Base-by-base conservation (phyloP, 1,284 basidiomycete species). In the Sphaerobolus stellatus region DNA sequence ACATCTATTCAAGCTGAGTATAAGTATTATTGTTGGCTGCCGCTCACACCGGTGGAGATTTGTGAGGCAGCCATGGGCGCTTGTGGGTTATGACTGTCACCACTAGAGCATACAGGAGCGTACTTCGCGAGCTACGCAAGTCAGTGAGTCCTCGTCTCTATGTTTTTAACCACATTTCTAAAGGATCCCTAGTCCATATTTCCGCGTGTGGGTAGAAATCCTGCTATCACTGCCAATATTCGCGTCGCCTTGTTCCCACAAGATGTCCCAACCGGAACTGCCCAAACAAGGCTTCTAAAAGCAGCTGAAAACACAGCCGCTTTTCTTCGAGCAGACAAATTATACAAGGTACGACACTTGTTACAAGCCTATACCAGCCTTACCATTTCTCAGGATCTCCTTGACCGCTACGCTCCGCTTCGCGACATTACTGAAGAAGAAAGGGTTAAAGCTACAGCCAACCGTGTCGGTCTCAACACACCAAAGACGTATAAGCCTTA, bases 341-440 rank as follows among this genome's bases (percentile, higher is more conserved):
- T 76, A 63, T 73, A 85, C 66, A 75, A 77, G 61, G 83, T 83
- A 60, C 61, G 77, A 68, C 25, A 4, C 29, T 52, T 34, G n/a
- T 24, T 8, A 25, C 28, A 9, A 16, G 34, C n/a, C 53, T 25
- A 25, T 30, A 24, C 34, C 25, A 24, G 20, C 41, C 24, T 3
- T 22, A 14, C 41, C 47, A 49, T 38, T 14, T 8, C 16, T 3
- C 56, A 93, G 90, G 75, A 75, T 20, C 72, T 94, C 38, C 70
- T 94, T 55, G 86, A 90, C 57, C 77, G 91, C 54, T 97, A 97
- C 74, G 95, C 94, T 68, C 93, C 94, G 0, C 73, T 90, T 11
- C 72, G 86, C 48, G 89, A 90, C 63, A 79, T 94, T 63, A 86
- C 90, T 0, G 75, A 80, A 22, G 83, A 92, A 63, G 92, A 95